Conservation (phyloP, 345 rosid genomes). For the Pistacia atlantica region DNA sequence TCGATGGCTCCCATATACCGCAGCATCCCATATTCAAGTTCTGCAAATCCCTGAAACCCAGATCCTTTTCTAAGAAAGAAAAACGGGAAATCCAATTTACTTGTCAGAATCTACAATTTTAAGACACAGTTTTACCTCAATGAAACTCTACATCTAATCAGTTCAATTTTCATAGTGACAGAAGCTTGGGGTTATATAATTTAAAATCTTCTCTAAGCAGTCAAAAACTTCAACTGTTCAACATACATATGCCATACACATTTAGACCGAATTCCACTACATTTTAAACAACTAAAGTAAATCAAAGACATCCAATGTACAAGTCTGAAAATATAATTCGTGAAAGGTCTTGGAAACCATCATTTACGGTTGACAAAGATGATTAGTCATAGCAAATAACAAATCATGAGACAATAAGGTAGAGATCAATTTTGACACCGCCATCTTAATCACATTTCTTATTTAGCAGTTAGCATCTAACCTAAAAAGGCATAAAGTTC, state of each 20-base stretch:
- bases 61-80: not conserved
- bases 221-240: not conserved
- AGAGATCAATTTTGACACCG: not conserved
- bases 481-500: not conserved
- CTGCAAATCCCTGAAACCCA: conserved; percentile 82
- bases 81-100: not conserved
- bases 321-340: not conserved
- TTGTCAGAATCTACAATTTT: conserved; percentile 5
- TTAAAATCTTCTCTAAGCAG: not conserved
- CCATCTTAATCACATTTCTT: not conserved
- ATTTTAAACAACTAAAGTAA: not conserved
- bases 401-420: not conserved
- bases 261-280: not conserved
- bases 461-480: not conserved
- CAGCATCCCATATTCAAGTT: conserved; percentile 95
- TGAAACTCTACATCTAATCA: conserved; percentile 10
- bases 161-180: not conserved
- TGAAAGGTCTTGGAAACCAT: not conserved
- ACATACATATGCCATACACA: not conserved
- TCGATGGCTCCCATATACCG: conserved; percentile 90
- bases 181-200: not conserved
- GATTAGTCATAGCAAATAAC: not conserved
- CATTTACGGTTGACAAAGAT: not conserved
- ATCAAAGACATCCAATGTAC: not conserved
- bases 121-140: not conserved